phyloP scores from a whole-genome alignment of 169 alveolate genomes.

The Nephromyces sp. region DNA sequence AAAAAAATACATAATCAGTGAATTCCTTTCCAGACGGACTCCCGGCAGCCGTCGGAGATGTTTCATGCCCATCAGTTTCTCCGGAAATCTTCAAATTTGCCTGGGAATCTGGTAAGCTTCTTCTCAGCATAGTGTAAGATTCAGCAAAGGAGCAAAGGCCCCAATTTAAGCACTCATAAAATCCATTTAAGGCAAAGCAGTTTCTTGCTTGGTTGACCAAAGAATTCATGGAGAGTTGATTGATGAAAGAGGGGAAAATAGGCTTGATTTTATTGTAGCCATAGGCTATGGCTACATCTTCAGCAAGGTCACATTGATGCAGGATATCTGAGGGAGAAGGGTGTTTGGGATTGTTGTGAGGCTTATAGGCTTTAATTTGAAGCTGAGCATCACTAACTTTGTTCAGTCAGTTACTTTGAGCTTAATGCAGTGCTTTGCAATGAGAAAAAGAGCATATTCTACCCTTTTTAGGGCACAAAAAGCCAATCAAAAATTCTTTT shows the following conservation, averaged over 20 bases:
- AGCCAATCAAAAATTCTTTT: no score
- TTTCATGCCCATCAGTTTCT: no score
- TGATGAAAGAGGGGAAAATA: neutral
- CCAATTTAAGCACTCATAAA: slow-evolving; percentile 65
- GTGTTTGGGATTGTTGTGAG: no score
- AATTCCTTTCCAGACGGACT: no score
- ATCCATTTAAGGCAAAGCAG: slow-evolving; percentile 61
- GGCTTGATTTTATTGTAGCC: slow-evolving; percentile 65
- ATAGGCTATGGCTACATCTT: slow-evolving; percentile 80
- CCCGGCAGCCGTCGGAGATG: no score
- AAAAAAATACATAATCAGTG: no score
- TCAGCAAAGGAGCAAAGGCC: slow-evolving; percentile 57
- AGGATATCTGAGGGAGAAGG: slow-evolving; percentile 63
- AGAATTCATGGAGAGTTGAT: neutral
- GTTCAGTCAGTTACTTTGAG: neutral
- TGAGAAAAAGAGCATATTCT: no score
- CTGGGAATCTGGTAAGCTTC: no score
- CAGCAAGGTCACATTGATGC: slow-evolving; percentile 81
- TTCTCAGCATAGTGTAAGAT: neutral
- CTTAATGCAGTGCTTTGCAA: neutral
- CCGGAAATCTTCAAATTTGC: no score
- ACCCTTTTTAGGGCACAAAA: no score
- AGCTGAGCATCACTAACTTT: neutral
- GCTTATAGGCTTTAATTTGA: neutral
- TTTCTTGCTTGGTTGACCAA: neutral